Conservation (phyloP, 2,329 filamentous ascomycete species). For the Scedosporium minutisporum region DNA sequence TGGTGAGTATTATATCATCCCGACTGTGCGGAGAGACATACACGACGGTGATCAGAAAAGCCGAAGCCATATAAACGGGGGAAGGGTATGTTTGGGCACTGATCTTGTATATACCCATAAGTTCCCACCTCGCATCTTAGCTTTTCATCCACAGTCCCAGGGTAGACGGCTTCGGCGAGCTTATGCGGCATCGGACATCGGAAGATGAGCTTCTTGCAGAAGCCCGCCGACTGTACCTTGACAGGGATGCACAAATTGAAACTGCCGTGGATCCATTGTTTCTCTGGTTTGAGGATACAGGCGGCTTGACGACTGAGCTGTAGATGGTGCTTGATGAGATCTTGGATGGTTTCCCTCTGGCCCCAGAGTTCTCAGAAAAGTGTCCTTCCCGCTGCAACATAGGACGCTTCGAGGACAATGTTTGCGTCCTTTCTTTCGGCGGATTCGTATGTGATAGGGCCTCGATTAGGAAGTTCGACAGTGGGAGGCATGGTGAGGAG, state of each 20-base stretch:
- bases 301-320: background rate
- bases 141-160: conserved; percentile 33
- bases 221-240: background rate
- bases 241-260: background rate
- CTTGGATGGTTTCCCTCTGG: no score
- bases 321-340: background rate
- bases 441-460: no score
- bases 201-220: conserved; percentile 11
- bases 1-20: background rate
- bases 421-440: no score
- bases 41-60: conserved; percentile 6
- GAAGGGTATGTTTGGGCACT: conserved; percentile 17
- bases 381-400: no score
- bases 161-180: conserved; percentile 23
- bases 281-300: background rate
- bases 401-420: no score
- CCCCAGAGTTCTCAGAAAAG: no score
- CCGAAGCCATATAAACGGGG: conserved; percentile 17
- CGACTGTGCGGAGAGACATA: background rate
- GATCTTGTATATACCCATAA: conserved; percentile 16
- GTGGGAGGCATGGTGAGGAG: no score
- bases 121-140: conserved; percentile 17
- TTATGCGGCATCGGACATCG: conserved; percentile 24
- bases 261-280: background rate
- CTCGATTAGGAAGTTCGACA: no score